Evolutionary conservation across 352 stramenopile species (phyloP), one percentile per base, ranked within the genome.

Genomic region (Pythium phragmiticola): DNA sequence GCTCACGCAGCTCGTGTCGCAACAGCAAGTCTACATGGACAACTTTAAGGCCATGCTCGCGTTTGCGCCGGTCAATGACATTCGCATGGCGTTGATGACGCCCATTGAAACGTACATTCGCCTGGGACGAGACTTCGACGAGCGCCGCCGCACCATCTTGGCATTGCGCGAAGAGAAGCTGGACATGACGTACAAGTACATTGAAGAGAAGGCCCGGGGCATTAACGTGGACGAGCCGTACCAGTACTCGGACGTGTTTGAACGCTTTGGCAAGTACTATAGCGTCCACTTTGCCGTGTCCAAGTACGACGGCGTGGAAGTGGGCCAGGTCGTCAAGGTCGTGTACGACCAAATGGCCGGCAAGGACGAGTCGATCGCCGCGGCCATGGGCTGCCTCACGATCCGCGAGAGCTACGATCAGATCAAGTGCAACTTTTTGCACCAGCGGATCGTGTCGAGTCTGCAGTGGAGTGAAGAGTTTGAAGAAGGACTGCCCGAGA

Each of bases 221-320:
- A 69, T 92, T 36, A 74, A 88, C 46, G 8, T 75, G 13, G 69
- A 81, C 36, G 69, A 88, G 66, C 80, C 79, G 34, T 88, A 89
- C 73, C 75, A 84, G 60, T 89, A 85, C 66, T 82, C 78, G 30
- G 83, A 92, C 65, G 82, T 81, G 72, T 92, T 92, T 65, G 83
- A 92, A 64, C 82, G 84, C 55, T 92, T 90, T 39, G 83, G 83
- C 61, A 92, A 92, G 65, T 79, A 81, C 62, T 92, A 92, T 68
- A 89, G 70, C 51, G 78, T 90, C 12, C 78, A 90, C 63, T 90
- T 92, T 52, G 72, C 76, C 34, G 84, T 92, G 50, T 87, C 78
- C 46, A 87, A 81, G 65, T 88, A 87, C 70, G 81, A 92, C 21
- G 81, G 73, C 26, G 79, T 89, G 4, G 74, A 73, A 19, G 76